Evolutionary conservation across 176 grass and related monocot genomes (phyloP), one percentile per base, ranked within the genome.

Genomic region (Tillandsia fasciculata): DNA sequence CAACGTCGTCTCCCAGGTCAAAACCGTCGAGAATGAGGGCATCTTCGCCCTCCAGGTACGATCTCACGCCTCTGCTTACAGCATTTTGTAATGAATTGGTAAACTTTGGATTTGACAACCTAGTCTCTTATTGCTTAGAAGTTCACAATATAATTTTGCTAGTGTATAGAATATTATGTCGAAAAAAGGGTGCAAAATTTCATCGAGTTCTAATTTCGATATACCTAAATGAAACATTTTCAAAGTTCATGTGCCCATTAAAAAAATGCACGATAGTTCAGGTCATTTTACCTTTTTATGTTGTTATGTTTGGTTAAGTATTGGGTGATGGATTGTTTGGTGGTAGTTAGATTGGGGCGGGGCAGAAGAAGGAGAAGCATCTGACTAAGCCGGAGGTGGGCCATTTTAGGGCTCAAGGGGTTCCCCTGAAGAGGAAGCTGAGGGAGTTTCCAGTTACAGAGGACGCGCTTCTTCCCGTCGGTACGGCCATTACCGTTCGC

Each of bases 311-410:
- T 68, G 11, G 53, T 67, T 49, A 50, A 73, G 73, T 28, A 2
- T 27, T 52, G 57, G 56, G 63, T 20, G 27, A 51, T 56, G 68
- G 69, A 65, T 85, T 77, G 50, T 67, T 58, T 78, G 57, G 23
- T 75, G 74, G 71, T 78, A 71, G 72, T 63, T 79, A 99, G 94
- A 71, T 99, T 2, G 94, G 94, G 22, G 89, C 94, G 64, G 94
- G 94, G 2, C 94, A 99, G 75, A 99, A 99, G 84, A 99, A 99
- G 75, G 94, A 99, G 79, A 99, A 99, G n/a, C 94, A 99, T 83
- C 84, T 99, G 61, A 88, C 82, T 53, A 99, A 90, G 51, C 72
- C 94, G 26, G 94, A 99, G 82, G 80, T 88, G 29, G 87, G 94
- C 10, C 94, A 99, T 66, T 99, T 93, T 48, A 99, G 94, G 78